These are phyloP conservation scores for Polychaeton citri DNA, from an alignment of 2,329 filamentous ascomycete species.

Conservation along the genomic window DNA sequence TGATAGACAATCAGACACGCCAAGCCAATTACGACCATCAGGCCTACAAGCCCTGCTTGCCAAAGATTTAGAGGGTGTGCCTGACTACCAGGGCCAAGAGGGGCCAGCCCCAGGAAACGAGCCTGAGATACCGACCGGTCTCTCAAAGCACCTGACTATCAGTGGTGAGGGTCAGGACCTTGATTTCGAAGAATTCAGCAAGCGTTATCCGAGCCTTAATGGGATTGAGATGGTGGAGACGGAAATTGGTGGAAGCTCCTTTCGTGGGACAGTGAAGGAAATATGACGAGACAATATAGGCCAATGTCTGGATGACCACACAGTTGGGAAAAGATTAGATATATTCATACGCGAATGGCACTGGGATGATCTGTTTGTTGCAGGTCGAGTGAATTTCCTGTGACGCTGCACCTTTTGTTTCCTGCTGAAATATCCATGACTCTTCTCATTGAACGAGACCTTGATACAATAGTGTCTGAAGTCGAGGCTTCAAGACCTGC, in stretches of 20 bases:
- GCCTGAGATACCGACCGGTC: neutral
- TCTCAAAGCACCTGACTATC: neutral
- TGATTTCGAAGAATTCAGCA: conserved; percentile 63
- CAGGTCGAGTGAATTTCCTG: too few species aligned
- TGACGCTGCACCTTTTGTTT: too few species aligned
- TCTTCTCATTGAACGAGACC: too few species aligned
- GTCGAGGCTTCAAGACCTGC: too few species aligned
- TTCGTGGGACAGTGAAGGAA: neutral
- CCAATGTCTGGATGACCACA: too few species aligned
- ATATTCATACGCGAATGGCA: too few species aligned
- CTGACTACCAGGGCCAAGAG: conserved; percentile 18
- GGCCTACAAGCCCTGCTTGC: conserved; percentile 23
- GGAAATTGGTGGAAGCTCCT: conserved; percentile 8
- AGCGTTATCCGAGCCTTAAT: conserved; percentile 72
- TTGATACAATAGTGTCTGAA: too few species aligned
- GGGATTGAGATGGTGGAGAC: conserved; percentile 76
- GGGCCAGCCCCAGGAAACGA: neutral
- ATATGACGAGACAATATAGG: neutral
- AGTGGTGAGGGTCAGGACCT: conserved; percentile 39
- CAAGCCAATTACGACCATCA: neutral
- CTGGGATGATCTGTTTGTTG: too few species aligned
- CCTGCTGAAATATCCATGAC: too few species aligned
- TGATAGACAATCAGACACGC: neutral
- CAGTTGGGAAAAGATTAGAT: too few species aligned
- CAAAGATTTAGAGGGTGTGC: conserved; percentile 24